phyloP scores from a whole-genome alignment of 2,329 filamentous ascomycete genomes.

The Ceratocystis destructans region DNA sequence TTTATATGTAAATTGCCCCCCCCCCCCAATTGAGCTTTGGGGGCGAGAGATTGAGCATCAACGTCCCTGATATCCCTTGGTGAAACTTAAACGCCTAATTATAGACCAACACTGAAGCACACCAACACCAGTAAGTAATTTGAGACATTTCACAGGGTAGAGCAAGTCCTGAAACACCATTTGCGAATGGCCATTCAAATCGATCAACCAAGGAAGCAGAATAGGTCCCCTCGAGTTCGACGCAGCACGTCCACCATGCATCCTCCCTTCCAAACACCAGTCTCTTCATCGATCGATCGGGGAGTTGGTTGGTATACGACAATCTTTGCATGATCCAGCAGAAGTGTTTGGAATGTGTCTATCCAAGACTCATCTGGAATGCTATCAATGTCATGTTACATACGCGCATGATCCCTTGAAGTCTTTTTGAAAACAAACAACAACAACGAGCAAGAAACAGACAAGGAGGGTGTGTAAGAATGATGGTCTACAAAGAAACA shows the following conservation, averaged over 20 bases:
- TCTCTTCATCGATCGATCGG: not conserved
- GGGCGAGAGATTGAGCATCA: not conserved
- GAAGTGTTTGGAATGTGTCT: not conserved
- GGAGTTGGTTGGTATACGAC: not conserved
- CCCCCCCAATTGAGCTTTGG: not conserved
- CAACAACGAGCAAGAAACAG: not conserved
- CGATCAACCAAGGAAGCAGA: not conserved
- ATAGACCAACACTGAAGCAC: not conserved
- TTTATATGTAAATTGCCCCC: too few species aligned
- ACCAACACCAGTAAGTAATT: not conserved
- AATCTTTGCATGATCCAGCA: not conserved
- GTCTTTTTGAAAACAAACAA: not conserved
- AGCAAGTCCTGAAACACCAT: not conserved
- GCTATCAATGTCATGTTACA: constrained; percentile 6
- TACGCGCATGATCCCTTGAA: not conserved
- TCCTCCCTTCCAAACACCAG: not conserved
- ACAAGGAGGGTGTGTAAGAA: not conserved
- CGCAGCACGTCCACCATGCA: not conserved
- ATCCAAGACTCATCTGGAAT: not conserved
- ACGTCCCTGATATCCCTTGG: not conserved
- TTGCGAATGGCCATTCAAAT: not conserved
- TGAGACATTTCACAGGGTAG: not conserved
- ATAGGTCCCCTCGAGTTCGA: not conserved
- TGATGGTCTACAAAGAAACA: not conserved
- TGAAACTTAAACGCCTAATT: not conserved